A percentile compares a stretch with the other conserved stretches of the same genome.
Conservation (phyloP, 139 green algal genomes). For the Chlamydomonas sp. region DNA sequence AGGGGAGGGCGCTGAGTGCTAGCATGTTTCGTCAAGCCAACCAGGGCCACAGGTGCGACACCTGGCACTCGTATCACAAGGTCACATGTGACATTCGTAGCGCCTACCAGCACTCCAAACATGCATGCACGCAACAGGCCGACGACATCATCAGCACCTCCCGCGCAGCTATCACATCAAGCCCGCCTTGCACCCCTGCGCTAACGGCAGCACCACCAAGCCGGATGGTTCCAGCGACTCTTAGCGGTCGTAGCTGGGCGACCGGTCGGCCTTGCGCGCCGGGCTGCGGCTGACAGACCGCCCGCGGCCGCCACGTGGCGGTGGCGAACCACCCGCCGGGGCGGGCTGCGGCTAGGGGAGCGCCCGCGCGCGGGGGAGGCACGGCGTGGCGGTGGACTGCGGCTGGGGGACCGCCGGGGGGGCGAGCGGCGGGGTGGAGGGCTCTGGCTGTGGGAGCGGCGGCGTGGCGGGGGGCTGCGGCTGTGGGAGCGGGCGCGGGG, state of each 20-base stretch:
- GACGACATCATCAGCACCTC: no score
- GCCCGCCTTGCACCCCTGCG: no score
- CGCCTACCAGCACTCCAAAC: no score
- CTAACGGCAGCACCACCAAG: no score
- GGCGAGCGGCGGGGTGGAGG: neutral
- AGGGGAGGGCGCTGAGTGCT: no score
- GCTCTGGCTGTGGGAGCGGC: neutral
- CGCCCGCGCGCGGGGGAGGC: neutral
- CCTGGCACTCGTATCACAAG: no score
- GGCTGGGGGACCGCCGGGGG: neutral
- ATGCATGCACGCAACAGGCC: no score
- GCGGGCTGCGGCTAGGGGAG: neutral
- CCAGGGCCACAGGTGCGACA: no score
- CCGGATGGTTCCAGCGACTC: no score
- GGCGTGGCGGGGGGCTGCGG: neutral
- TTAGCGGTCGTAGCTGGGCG: slow-evolving; percentile 3
- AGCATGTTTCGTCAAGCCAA: no score
- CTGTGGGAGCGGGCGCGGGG: neutral
- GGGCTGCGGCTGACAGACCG: neutral
- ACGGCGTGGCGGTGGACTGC: neutral
- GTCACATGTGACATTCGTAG: no score
- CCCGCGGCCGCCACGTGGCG: neutral
- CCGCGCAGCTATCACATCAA: no score
- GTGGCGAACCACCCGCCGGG: neutral
- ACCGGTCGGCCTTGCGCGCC: neutral